Base-by-base conservation (phyloP, 352 stramenopile species). In the Peronospora destructor region DNA sequence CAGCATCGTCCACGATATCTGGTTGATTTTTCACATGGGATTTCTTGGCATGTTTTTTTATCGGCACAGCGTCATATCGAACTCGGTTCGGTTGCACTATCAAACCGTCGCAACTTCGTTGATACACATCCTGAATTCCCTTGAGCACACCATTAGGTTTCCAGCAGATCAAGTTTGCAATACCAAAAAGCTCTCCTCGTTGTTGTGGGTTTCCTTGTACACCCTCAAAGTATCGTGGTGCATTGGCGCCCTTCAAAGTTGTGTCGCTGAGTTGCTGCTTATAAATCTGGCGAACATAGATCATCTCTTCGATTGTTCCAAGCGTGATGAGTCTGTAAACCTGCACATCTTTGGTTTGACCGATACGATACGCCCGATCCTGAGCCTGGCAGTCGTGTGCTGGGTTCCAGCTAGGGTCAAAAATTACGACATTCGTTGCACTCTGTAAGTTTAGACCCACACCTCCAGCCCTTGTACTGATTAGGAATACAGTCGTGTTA, bases 331-430 rank as follows among this genome's bases (percentile, higher is more conserved):
- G 49, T 9, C 85, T 65, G 51, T 91, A 94, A 16, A 92, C 77
- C 37, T 91, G 66, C 0, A 95, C 85, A 49, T 93, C 73, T 34
- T 86, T 87, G 11, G 77, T 92, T 49, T 94, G 85, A 0, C 84
- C 83, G 28, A 95, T 92, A 10, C 85, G 77, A 51, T 91, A 95
- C 8, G 81, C 83, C 29, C 85, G 73, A 49, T 91, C 79, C 47
- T 91, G 77, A 3, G 81, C 83, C 49, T 95, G 85, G 32, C 70
- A 86, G 35, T 95, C 85, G 35, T 92, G 74, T 2, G 83, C 75
- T 26, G 85, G 85, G 49, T 95, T 95, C 85, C 85, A 95, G 21
- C 73, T 86, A 13, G 85, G 85, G 40, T 93, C 85, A 56, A 93
- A 91, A 17, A 95, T 80, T 0, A 93, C 81, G 9, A 95, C 85